Percentiles rank a stretch among this genome's conserved stretches.
Evolutionary conservation across 148 eudicot species (phyloP).

Genomic region (Nyssa sinensis): DNA sequence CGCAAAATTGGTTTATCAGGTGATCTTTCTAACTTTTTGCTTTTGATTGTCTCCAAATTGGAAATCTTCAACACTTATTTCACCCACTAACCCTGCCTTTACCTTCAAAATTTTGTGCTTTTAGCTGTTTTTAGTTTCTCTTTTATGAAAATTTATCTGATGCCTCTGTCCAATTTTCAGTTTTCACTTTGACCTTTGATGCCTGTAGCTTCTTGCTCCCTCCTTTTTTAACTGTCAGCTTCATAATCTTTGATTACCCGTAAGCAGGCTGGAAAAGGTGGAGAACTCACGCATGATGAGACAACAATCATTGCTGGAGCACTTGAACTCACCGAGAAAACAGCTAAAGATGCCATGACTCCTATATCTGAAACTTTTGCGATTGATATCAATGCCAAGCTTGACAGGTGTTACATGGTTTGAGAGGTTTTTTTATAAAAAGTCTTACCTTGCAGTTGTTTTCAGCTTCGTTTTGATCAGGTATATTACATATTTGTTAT

Average conservation of each 20-base stretch:
- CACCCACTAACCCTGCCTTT: not conserved
- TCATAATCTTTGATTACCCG: not conserved
- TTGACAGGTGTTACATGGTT: conserved; percentile 57
- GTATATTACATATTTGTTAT: conserved; percentile 7
- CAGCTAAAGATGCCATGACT: conserved; percentile 85
- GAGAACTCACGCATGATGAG: conserved; percentile 92
- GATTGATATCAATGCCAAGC: too few relatives aligned
- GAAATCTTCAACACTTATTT: not conserved
- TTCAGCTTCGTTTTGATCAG: conserved; percentile 10
- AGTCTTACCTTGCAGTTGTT: not conserved
- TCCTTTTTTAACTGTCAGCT: too few relatives aligned
- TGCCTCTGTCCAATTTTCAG: not conserved
- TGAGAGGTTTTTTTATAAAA: not conserved
- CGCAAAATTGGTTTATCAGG: not conserved
- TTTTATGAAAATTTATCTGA: not conserved
- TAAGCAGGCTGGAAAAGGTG: conserved; percentile 90
- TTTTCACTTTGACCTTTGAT: not conserved
- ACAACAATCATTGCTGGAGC: conserved; percentile 96
- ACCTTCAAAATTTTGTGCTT: not conserved
- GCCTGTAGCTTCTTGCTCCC: not conserved
- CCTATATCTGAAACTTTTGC: conserved; percentile 73
- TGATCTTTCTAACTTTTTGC: not conserved
- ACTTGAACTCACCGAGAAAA: conserved; percentile 71
- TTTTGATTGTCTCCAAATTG: not conserved
- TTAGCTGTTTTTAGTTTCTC: not conserved